These are phyloP conservation scores for Serendipita sp. DNA, from an alignment of 768 basidiomycete genomes.

Conservation along the genomic window DNA sequence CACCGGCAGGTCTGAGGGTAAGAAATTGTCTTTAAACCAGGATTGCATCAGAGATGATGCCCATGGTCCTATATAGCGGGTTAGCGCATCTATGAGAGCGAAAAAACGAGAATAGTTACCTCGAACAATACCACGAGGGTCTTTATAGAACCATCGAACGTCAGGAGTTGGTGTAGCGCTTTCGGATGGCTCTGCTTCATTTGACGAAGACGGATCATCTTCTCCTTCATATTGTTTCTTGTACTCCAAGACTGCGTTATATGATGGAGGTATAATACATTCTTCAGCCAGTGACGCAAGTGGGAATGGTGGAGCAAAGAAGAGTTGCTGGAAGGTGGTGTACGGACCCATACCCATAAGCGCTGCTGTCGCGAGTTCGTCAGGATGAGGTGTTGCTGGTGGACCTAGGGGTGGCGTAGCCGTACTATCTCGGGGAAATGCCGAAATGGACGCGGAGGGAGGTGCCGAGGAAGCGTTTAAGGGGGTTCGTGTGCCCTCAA, in stretches of 20 bases:
- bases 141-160: constrained; percentile 66
- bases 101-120: constrained; percentile 30
- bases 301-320: constrained; percentile 76
- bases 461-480: not conserved
- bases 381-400: constrained; percentile 30
- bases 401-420: constrained; percentile 11
- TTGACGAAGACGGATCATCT: constrained; percentile 62
- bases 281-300: constrained; percentile 76
- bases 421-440: not conserved
- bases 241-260: constrained; percentile 60
- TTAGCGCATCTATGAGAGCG: not conserved
- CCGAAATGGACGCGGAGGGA: not conserved
- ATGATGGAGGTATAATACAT: constrained; percentile 83
- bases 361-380: constrained; percentile 51
- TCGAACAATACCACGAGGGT: constrained; percentile 65
- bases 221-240: constrained; percentile 42
- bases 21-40: constrained; percentile 72
- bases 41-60: constrained; percentile 75
- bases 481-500: not conserved
- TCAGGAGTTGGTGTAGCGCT: constrained; percentile 33
- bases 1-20: constrained; percentile 70
- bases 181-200: constrained; percentile 48
- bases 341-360: constrained; percentile 66
- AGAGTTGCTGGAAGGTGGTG: constrained; percentile 81
- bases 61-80: constrained; percentile 57